phyloP scores from a whole-genome alignment of 352 stramenopile species.

The Phytopythium cucurbitacearum region DNA sequence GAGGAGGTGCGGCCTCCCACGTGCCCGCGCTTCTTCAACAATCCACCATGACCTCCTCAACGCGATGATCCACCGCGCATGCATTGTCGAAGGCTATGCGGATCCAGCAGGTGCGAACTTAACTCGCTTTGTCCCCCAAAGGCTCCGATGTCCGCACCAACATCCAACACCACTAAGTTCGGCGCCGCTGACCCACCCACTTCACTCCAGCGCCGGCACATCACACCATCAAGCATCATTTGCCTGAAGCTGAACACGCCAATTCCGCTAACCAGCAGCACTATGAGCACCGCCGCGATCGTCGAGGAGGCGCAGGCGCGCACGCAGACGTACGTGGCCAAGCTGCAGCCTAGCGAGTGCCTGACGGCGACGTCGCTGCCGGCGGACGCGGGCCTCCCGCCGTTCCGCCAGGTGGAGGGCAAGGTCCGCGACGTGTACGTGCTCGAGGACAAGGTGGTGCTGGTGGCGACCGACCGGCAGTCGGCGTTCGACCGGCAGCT shows the following conservation, averaged over 20 bases:
- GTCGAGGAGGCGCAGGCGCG: slow-evolving; percentile 51
- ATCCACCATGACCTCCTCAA: neutral
- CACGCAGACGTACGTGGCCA: slow-evolving; percentile 63
- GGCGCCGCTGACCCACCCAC: neutral
- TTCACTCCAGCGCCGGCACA: too few relatives aligned
- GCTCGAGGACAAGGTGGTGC: slow-evolving; percentile 76
- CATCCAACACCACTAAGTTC: too few relatives aligned
- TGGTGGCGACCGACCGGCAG: slow-evolving; percentile 98
- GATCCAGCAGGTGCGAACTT: neutral
- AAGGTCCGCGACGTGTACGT: slow-evolving; percentile 94
- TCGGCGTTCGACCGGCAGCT: slow-evolving; percentile 98
- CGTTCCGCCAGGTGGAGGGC: slow-evolving; percentile 54
- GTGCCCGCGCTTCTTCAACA: slow-evolving; percentile 2
- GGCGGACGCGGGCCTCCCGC: slow-evolving; percentile 23
- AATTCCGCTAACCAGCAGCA: neutral
- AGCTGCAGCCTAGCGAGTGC: slow-evolving; percentile 38
- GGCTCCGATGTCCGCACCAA: neutral
- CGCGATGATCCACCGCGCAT: neutral
- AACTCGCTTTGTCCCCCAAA: neutral
- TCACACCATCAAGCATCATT: neutral
- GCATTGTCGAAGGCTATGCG: neutral
- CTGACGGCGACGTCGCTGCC: slow-evolving; percentile 61
- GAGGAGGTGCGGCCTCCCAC: too few relatives aligned
- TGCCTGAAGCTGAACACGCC: neutral
- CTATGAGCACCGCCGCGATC: slow-evolving; percentile 32